Percentiles rank a stretch among this genome's conserved stretches.
Conservation (phyloP, 495 filamentous ascomycete genomes). For the Aspergillus diversus region DNA sequence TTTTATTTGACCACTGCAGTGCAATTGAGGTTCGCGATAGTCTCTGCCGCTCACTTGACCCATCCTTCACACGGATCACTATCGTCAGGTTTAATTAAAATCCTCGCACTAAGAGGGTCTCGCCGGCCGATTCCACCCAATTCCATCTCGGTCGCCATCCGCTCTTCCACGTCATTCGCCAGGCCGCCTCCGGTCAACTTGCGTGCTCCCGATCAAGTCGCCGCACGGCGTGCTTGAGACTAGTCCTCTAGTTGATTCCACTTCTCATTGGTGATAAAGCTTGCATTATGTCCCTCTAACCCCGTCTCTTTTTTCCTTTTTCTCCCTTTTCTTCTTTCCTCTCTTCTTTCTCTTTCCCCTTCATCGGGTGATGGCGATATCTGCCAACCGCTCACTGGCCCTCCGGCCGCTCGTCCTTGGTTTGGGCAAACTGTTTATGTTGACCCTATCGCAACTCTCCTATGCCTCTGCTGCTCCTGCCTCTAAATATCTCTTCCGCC, state of each 20-base stretch:
- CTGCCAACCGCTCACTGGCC: constrained; percentile 39
- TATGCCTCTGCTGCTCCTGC: constrained; percentile 46
- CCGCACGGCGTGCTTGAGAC: neutral
- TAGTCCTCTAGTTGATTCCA: constrained; percentile 2
- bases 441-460: constrained; percentile 49
- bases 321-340: constrained; percentile 18
- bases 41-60: neutral
- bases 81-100: neutral
- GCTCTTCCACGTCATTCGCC: neutral
- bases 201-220: neutral
- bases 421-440: constrained; percentile 52
- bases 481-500: constrained; percentile 28
- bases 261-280: constrained; percentile 6
- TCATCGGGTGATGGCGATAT: constrained; percentile 36
- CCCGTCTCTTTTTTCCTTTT: neutral
- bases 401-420: constrained; percentile 49
- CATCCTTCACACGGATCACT: neutral
- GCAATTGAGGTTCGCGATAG: neutral
- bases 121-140: neutral
- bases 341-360: constrained; percentile 9
- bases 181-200: neutral
- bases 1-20: neutral
- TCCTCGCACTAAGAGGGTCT: neutral
- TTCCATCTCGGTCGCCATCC: neutral
- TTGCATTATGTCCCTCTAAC: constrained; percentile 8